Percentiles rank a stretch among this genome's conserved stretches.
phyloP scores from a whole-genome alignment of 768 basidiomycete genomes.

The Aureoboletus auriporus region DNA sequence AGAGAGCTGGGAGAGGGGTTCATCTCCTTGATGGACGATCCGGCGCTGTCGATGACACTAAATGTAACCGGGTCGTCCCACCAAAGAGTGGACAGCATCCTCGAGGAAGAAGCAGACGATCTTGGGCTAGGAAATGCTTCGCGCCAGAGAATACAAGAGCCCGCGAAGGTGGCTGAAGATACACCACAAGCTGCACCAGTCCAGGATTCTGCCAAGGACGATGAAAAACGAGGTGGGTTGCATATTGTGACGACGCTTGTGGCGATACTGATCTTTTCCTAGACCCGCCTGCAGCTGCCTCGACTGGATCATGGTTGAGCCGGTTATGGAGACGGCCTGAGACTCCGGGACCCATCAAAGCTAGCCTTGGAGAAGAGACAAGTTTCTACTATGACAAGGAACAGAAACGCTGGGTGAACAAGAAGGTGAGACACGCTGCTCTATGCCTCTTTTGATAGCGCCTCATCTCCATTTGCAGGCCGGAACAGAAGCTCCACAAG shows the following conservation, averaged over 20 bases:
- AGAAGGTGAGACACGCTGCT: slow-evolving; percentile 55
- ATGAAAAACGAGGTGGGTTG: slow-evolving; percentile 31
- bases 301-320: slow-evolving; percentile 70
- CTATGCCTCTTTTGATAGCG: neutral
- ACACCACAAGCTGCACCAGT: slow-evolving; percentile 17
- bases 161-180: slow-evolving; percentile 27
- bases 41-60: slow-evolving; percentile 39
- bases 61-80: slow-evolving; percentile 9
- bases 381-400: slow-evolving; percentile 93
- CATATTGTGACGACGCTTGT: neutral
- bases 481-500: slow-evolving; percentile 49
- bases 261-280: neutral
- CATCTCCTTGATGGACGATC: slow-evolving; percentile 77
- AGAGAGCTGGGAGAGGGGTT: slow-evolving; percentile 54
- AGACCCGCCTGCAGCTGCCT: slow-evolving; percentile 25
- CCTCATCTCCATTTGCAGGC: slow-evolving; percentile 38
- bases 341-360: slow-evolving; percentile 72
- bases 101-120: slow-evolving; percentile 72
- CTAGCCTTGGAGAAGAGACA: slow-evolving; percentile 89
- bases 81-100: slow-evolving; percentile 8
- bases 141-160: slow-evolving; percentile 32
- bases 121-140: slow-evolving; percentile 85
- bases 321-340: slow-evolving; percentile 75
- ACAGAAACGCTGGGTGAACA: slow-evolving; percentile 95
- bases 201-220: slow-evolving; percentile 16